Base-by-base conservation (phyloP, 2,329 filamentous ascomycete species). In the Stagonosporopsis vannaccii region DNA sequence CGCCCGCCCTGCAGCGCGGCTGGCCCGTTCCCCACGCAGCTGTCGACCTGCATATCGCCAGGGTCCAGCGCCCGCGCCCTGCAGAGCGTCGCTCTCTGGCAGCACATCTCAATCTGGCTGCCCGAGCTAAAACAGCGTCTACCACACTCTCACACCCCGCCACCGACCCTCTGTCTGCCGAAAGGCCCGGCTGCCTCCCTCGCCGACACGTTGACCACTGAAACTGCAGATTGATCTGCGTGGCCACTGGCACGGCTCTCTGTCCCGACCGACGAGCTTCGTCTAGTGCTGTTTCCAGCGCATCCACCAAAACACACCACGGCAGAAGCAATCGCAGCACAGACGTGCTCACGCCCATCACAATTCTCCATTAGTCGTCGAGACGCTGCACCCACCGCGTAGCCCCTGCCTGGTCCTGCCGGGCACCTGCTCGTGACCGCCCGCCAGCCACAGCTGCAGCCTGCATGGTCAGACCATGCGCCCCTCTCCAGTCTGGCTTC, bases 381-480 rank as follows among this genome's bases (percentile, higher is more conserved):
- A 35, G n/a, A 26, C 44, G 35, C 43, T 50, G 46, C 35, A 7
- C 1, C 37, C 17, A 44, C 23, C 51, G 39, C 32, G 4, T 17
- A 40, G 4, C 32, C 28, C 19, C 30, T 37, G 20, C 22, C 17
- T 37, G n/a, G 8, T 26, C 42, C 2, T 22, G 25, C 25, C 28
- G 30, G 23, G 28, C 19, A 17, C 17, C 9, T 36, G 25, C 20
- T 40, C 4, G n/a, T n/a, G n/a, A n/a, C n/a, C n/a, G n/a, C n/a
- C n/a, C n/a, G n/a, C n/a, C n/a, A n/a, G n/a, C n/a, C n/a, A 26
- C 46, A 40, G 12, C 25, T 39, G 37, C 45, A n/a, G n/a, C 32
- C 32, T 39, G 17, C 44, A 51, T 56, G 37, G 51, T 51, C 60
- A 19, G 41, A 58, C 60, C 60, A 56, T 60, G 51, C 36, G 2